Percentiles rank a stretch among this genome's conserved stretches.
Conservation (phyloP, 2,329 filamentous ascomycete genomes). For the Pseudocercospora crystallina region DNA sequence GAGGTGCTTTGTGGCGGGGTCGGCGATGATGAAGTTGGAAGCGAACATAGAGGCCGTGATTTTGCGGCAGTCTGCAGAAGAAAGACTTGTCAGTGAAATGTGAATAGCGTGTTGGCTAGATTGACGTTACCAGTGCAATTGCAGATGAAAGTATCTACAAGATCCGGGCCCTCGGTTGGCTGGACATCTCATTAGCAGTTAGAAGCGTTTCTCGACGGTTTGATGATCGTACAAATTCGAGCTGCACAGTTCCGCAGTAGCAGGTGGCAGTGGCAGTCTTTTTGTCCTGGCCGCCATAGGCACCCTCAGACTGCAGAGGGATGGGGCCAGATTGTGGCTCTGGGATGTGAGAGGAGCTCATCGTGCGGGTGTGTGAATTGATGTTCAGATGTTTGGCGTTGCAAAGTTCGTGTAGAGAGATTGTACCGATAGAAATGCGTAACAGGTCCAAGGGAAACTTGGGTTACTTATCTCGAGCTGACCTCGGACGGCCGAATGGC, state of each 20-base stretch:
- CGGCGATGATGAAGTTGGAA: conserved; percentile 55
- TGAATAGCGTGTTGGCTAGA: too few species aligned
- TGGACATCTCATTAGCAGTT: conserved; percentile 18
- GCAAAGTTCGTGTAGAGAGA: too few species aligned
- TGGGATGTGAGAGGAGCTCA: not conserved
- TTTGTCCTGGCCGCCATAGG: conserved; percentile 15
- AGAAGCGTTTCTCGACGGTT: not conserved
- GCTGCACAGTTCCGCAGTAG: conserved; percentile 58
- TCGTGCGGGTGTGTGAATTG: not conserved
- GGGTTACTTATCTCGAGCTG: too few species aligned
- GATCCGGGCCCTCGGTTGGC: conserved; percentile 45
- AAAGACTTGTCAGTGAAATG: too few species aligned
- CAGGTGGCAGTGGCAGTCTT: conserved; percentile 56
- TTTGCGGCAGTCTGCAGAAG: conserved; percentile 42
- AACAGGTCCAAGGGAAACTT: too few species aligned
- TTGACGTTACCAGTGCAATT: conserved; percentile 52
- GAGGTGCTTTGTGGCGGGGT: conserved; percentile 48
- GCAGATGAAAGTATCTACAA: conserved; percentile 57
- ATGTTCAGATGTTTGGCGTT: not conserved
- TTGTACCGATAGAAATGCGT: too few species aligned
- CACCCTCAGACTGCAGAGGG: conserved; percentile 17
- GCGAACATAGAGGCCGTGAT: conserved; percentile 64
- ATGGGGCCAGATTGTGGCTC: conserved; percentile 4
- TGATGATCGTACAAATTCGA: conserved; percentile 48
- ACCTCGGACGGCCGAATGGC: too few species aligned